Evolutionary conservation across 345 rosid species (phyloP).

Genomic region (Anacardium occidentale): DNA sequence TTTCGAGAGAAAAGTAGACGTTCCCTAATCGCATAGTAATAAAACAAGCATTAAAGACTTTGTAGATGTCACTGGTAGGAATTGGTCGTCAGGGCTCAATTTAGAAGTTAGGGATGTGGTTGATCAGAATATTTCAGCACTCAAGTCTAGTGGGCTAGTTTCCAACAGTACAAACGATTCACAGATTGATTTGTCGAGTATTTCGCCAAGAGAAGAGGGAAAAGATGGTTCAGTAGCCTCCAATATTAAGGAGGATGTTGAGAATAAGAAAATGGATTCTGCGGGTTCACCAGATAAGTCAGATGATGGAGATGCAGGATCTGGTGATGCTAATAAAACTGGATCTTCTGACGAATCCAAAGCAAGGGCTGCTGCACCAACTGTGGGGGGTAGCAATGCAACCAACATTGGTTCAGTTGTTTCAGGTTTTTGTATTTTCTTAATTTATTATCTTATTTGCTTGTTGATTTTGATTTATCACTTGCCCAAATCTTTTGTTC

Average conservation of each 20-base stretch:
- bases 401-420: conserved; percentile 37
- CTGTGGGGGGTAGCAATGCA: conserved; percentile 10
- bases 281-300: background rate
- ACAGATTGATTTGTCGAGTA: conserved; percentile 2
- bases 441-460: background rate
- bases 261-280: background rate
- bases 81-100: conserved; percentile 26
- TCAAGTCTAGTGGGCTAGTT: conserved; percentile 19
- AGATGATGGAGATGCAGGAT: too few species aligned
- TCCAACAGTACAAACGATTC: conserved; percentile 18
- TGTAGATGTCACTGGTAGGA: conserved; percentile 24
- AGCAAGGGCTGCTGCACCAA: conserved; percentile 22
- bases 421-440: conserved; percentile 43
- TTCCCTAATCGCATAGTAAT: conserved; percentile 21
- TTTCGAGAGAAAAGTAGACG: conserved; percentile 37
- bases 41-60: conserved; percentile 15
- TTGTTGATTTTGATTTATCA: conserved; percentile 1
- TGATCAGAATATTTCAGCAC: conserved; percentile 10
- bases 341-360: conserved; percentile 21
- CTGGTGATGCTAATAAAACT: too few species aligned
- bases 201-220: conserved; percentile 23
- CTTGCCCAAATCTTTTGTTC: background rate
- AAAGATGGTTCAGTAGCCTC: conserved; percentile 22
- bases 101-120: conserved; percentile 17
- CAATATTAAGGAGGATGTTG: conserved; percentile 19